Conservation (phyloP, 306 rosid genomes). For the Lathyrus sativus region DNA sequence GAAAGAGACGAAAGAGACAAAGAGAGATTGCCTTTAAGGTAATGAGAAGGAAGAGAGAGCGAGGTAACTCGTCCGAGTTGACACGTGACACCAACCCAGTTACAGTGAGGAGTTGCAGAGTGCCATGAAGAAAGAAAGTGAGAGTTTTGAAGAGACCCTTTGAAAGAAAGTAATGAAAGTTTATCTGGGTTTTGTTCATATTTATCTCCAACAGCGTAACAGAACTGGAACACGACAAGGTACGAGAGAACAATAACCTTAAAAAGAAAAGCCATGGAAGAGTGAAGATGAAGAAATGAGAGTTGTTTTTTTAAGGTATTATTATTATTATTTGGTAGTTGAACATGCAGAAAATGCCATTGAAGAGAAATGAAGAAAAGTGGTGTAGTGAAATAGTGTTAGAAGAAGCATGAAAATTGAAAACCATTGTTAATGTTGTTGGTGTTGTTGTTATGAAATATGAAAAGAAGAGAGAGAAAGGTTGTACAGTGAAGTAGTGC, state of each 20-base stretch:
- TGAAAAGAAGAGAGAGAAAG: slow-evolving; percentile 11
- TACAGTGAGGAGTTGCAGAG: slow-evolving; percentile 55
- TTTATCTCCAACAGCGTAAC: slow-evolving; percentile 28
- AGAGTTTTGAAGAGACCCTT: slow-evolving; percentile 51
- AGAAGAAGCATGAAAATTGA: slow-evolving; percentile 37
- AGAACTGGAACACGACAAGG: slow-evolving; percentile 32
- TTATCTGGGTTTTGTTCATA: slow-evolving; percentile 46
- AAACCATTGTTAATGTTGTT: slow-evolving; percentile 33
- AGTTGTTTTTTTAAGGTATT: no score
- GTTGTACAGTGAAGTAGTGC: background rate
- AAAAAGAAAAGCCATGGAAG: slow-evolving; percentile 38
- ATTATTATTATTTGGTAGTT: background rate
- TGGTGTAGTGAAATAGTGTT: slow-evolving; percentile 20
- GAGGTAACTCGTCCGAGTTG: slow-evolving; percentile 68
- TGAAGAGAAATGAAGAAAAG: slow-evolving; percentile 14
- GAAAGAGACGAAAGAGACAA: slow-evolving; percentile 54
- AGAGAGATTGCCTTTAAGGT: slow-evolving; percentile 58
- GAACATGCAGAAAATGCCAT: slow-evolving; percentile 37
- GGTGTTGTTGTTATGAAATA: background rate
- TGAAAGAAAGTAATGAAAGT: slow-evolving; percentile 66
- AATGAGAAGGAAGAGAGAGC: slow-evolving; percentile 54
- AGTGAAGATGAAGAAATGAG: background rate
- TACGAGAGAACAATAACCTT: slow-evolving; percentile 32
- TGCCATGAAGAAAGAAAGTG: slow-evolving; percentile 62
- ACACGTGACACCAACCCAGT: slow-evolving; percentile 80